Evolutionary conservation across 345 rosid genomes (phyloP).

Genomic region (Hirschfeldia incana): DNA sequence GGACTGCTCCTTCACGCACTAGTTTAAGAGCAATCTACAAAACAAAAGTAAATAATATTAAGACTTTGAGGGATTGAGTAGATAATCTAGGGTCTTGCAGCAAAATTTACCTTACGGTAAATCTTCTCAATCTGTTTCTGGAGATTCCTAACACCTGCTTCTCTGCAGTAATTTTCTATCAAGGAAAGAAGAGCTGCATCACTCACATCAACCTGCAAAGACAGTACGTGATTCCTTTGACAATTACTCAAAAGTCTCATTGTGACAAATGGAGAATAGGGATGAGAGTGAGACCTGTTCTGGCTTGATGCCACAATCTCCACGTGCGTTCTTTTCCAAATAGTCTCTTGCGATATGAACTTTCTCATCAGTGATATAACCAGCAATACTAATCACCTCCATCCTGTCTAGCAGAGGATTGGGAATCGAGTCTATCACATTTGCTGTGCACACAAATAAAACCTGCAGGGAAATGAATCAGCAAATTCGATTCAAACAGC

Average conservation of each 20-base stretch:
- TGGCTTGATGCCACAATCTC: conserved; percentile 89
- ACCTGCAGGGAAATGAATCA: conserved; percentile 53
- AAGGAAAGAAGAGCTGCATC: conserved; percentile 85
- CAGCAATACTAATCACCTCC: conserved; percentile 98
- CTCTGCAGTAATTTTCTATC: conserved; percentile 95
- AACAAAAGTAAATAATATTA: not conserved
- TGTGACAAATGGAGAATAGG: not conserved
- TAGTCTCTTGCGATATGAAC: conserved; percentile 97
- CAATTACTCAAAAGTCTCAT: not conserved
- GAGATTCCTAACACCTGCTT: conserved; percentile 98
- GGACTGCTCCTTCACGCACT: conserved; percentile 65
- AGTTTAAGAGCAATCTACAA: conserved; percentile 89
- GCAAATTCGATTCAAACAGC: not conserved
- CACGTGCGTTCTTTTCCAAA: conserved; percentile 83
- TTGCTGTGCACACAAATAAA: conserved; percentile 98
- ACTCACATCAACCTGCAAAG: conserved; percentile 81
- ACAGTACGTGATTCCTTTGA: not conserved
- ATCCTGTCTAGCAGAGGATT: conserved; percentile 96
- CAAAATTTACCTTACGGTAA: conserved; percentile 77
- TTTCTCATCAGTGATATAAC: conserved; percentile 98
- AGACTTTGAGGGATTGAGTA: not conserved
- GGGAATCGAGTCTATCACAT: conserved; percentile 94
- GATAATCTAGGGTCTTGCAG: not conserved
- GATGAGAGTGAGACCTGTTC: conserved; percentile 63
- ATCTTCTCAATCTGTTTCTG: conserved; percentile 99